Base-by-base conservation (phyloP, 1,139 yeast genomes). In the Pneumocystis oryctolagi region DNA sequence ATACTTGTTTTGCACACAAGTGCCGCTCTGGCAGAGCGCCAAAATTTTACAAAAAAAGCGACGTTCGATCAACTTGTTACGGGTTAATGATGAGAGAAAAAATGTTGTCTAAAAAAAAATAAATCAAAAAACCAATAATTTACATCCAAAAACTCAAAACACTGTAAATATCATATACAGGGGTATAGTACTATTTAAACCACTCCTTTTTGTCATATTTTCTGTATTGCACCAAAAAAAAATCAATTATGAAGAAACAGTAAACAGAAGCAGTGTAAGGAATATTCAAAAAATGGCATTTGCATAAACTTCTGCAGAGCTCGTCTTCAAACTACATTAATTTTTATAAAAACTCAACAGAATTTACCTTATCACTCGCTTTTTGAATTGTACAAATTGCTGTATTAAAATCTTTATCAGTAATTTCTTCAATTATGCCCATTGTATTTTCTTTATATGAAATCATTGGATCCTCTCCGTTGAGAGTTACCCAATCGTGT, bases 401-500 rank as follows among this genome's bases (percentile, higher is more conserved):
- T 18, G 69, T 66, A 20, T 67, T 68, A 32, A 76, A 67, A 61
- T 76, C 78, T 58, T 73, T 77, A 63, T 75, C 77, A 12, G 78
- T 75, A 60, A 76, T 71, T 2, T 72, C 69, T n/a, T 71, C 69
- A 18, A 72, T 71, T 28, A 65, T 67, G 31, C 67, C 71, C 5
- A 73, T 73, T 14, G 73, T 72, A 66, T 76, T 76, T 64, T 76
- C 79, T 56, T 74, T 78, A 20, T 64, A 63, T 3, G 74, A 67
- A 16, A 76, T 69, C 60, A 76, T 69, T 31, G 64, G 65, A 66
- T 77, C 79, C 20, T 70, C 68, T 31, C 84, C 75, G 32, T 67
- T 60, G 55, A 69, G 68, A 3, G 78, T 77, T 37, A 77, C 76
- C 92, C 92, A 86, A 40, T 79, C 78, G 68, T 84, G 88, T 62